A percentile compares a stretch with the other conserved stretches of the same genome.
Conservation (phyloP, 495 filamentous ascomycete genomes). For the Xylaria venustula region DNA sequence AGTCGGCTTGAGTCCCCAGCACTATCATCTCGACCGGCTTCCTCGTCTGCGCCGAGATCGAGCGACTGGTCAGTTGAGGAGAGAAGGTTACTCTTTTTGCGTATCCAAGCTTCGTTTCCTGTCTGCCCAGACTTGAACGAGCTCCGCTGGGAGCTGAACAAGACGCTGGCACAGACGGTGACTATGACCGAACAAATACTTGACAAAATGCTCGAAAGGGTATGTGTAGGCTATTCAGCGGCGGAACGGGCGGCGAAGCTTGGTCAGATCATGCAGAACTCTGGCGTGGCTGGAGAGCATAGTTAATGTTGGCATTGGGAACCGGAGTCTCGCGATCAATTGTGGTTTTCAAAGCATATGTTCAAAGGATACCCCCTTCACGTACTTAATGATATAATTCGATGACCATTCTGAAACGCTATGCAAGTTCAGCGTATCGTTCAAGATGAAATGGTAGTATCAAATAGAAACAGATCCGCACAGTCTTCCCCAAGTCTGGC, state of each 20-base stretch:
- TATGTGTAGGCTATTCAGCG: slow-evolving; percentile 12
- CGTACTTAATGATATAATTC: not conserved
- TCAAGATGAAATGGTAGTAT: not conserved
- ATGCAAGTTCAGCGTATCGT: not conserved
- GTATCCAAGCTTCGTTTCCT: slow-evolving; percentile 28
- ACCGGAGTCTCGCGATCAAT: not conserved
- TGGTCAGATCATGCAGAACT: slow-evolving; percentile 21
- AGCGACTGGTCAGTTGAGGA: slow-evolving; percentile 23
- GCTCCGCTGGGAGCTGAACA: slow-evolving; percentile 21
- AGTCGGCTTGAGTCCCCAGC: not conserved
- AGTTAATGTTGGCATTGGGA: not conserved
- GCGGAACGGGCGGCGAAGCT: slow-evolving; percentile 20
- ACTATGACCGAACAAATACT: slow-evolving; percentile 25
- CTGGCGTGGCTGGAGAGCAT: not conserved
- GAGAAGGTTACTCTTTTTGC: slow-evolving; percentile 20
- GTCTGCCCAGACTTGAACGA: slow-evolving; percentile 16
- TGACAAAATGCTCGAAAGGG: slow-evolving; percentile 21
- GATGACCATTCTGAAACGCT: not conserved
- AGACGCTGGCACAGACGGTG: slow-evolving; percentile 22
- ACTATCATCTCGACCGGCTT: not conserved
- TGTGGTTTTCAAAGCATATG: too few species aligned
- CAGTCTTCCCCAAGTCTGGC: not conserved
- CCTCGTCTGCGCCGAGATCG: not conserved
- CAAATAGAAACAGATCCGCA: not conserved
- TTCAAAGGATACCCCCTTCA: not conserved